phyloP scores from a whole-genome alignment of 2,329 filamentous ascomycete species.

The Phialophora macrospora region DNA sequence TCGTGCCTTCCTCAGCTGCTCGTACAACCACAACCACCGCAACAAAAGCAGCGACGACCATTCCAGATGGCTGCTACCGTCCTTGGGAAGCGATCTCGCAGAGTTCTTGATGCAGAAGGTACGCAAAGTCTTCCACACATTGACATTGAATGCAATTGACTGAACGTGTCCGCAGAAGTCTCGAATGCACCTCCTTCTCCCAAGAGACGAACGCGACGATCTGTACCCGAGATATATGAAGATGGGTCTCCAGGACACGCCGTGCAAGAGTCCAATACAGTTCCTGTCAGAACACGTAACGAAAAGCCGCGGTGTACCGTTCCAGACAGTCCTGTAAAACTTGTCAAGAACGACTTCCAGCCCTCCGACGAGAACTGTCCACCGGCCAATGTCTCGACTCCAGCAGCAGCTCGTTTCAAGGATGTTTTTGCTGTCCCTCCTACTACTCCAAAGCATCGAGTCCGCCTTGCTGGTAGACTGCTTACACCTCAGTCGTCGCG shows the following conservation, averaged over 20 bases:
- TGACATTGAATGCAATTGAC: constrained; percentile 22
- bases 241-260: constrained; percentile 41
- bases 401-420: constrained; percentile 70
- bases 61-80: constrained; percentile 43
- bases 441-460: constrained; percentile 80
- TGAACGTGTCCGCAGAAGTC: constrained; percentile 27
- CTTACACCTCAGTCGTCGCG: constrained; percentile 79
- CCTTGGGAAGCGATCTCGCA: constrained; percentile 53
- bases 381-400: constrained; percentile 51
- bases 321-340: constrained; percentile 38
- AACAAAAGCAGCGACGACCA: constrained; percentile 48
- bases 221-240: constrained; percentile 49
- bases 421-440: constrained; percentile 75
- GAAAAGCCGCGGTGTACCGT: constrained; percentile 57
- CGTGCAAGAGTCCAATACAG: constrained; percentile 24
- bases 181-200: constrained; percentile 38
- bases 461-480: constrained; percentile 75
- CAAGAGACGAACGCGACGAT: constrained; percentile 54
- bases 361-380: constrained; percentile 52
- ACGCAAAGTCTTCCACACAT: constrained; percentile 36
- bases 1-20: constrained; percentile 32
- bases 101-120: constrained; percentile 48
- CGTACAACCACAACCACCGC: constrained; percentile 20
- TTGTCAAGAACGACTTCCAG: constrained; percentile 7
- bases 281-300: constrained; percentile 46